Conservation (phyloP, 106 monocot genomes). For the Phalaenopsis aphrodite region DNA sequence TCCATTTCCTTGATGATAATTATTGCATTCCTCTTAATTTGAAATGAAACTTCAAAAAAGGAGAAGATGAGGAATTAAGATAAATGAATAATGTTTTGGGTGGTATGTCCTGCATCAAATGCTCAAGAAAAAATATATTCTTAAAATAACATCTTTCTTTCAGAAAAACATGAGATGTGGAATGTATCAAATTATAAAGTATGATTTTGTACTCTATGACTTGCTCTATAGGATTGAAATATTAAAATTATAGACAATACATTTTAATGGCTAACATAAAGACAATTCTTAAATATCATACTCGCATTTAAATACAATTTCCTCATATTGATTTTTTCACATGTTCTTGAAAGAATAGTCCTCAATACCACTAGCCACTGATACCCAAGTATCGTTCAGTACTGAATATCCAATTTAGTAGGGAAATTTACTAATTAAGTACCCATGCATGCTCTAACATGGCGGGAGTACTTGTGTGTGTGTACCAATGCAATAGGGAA, state of each 20-base stretch:
- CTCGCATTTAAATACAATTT: constrained; percentile 53
- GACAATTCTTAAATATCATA: constrained; percentile 32
- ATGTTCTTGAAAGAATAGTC: constrained; percentile 49
- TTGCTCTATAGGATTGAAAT: background rate
- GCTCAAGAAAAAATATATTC: too few relatives aligned
- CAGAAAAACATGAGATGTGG: background rate
- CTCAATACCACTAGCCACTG: constrained; percentile 41
- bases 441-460: too few relatives aligned
- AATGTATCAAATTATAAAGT: background rate
- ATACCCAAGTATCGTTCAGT: constrained; percentile 50
- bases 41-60: too few relatives aligned
- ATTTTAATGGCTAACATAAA: background rate
- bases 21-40: too few relatives aligned
- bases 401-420: too few relatives aligned
- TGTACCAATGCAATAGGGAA: too few relatives aligned
- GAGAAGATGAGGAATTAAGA: too few relatives aligned
- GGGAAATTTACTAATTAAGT: too few relatives aligned
- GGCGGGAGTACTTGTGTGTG: too few relatives aligned
- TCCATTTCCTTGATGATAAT: too few relatives aligned
- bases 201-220: background rate
- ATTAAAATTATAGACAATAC: background rate
- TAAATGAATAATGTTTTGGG: too few relatives aligned
- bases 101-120: too few relatives aligned
- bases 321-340: constrained; percentile 50
- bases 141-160: background rate